These are phyloP conservation scores for Diplotaxis tenuifolia DNA, from an alignment of 345 rosid genomes.

Conservation along the genomic window DNA sequence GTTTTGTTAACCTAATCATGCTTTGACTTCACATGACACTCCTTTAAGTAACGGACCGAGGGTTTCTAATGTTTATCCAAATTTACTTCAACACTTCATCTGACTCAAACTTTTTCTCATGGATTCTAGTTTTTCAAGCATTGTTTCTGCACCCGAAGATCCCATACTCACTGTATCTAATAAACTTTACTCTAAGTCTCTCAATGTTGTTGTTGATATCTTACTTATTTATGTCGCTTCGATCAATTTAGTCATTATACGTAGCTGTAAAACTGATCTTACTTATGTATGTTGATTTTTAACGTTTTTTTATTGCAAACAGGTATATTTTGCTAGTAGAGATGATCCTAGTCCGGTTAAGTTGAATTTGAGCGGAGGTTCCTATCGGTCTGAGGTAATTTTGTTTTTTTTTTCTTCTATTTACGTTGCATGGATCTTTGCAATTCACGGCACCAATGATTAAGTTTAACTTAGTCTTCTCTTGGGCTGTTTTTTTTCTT, in stretches of 20 bases:
- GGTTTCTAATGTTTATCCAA: background rate
- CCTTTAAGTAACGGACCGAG: conserved; percentile 1
- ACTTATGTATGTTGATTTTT: background rate
- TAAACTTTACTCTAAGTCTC: background rate
- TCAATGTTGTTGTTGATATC: background rate
- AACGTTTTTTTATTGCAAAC: conserved; percentile 2
- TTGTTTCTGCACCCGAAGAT: conserved; percentile 52
- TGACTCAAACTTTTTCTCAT: conserved; percentile 8
- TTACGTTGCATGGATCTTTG: background rate
- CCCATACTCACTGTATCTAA: conserved; percentile 48
- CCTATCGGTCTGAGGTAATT: conserved; percentile 80
- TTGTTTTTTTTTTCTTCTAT: background rate
- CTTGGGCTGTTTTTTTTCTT: background rate
- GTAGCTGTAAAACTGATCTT: background rate
- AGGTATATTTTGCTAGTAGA: conserved; percentile 77
- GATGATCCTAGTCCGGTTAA: conserved; percentile 74
- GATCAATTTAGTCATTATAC: background rate
- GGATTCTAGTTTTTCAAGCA: conserved; percentile 43
- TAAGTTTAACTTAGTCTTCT: background rate
- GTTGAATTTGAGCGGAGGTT: conserved; percentile 73
- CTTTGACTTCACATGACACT: background rate
- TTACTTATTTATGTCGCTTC: background rate
- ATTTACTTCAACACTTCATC: background rate
- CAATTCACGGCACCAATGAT: background rate
- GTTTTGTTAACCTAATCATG: background rate